Base-by-base conservation (phyloP, 192 early-diverging fungal species). In the Backusella mclennaniae region DNA sequence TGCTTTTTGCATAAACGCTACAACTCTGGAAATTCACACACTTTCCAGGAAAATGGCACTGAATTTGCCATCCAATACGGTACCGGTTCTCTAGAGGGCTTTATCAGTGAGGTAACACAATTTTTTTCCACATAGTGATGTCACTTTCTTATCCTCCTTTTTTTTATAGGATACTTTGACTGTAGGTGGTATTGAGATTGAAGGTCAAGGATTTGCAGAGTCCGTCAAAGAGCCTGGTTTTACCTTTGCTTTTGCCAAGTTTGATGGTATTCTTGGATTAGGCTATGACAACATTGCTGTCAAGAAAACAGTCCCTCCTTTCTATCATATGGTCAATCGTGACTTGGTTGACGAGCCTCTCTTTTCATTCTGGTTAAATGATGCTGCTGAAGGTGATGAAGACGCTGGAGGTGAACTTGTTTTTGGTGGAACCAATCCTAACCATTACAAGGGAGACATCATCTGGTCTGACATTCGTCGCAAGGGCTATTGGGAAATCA, bases 401-500 rank as follows among this genome's bases (percentile, higher is more conserved):
- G 19, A 26, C 4, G 23, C 73, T 14, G 95, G 94, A 59, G 98
- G 98, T 59, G 95, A 95, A 83, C 90, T 99, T 80, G 86, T 92
- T 29, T 92, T 99, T 81, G 98, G 98, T 67, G 97, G 92, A 39
- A 79, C 91, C 59, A 91, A 98, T 82, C 49, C 90, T 71, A 87
- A 85, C 35, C 95, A 92, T 77, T 97, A 90, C 82, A 84, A 75
- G 9, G 92, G 92, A 46, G 85, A 91, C 12, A 83, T 93, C 67
- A 77, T 87, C 56, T 99, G 93, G 92, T 91, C 95, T 66, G 89
- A 93, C 21, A 92, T 99, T 73, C 87, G 89, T 56, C 92, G 96
- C 79, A 95, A 96, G 86, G 96, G 90, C 1, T 99, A 99, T 86
- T 99, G 98, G 98, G 98, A 99, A 85, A 95, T 98, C 68, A 91